A percentile compares a stretch with the other conserved stretches of the same genome.
Conservation (phyloP, 106 monocot species). For the Dendrobium huoshanense region DNA sequence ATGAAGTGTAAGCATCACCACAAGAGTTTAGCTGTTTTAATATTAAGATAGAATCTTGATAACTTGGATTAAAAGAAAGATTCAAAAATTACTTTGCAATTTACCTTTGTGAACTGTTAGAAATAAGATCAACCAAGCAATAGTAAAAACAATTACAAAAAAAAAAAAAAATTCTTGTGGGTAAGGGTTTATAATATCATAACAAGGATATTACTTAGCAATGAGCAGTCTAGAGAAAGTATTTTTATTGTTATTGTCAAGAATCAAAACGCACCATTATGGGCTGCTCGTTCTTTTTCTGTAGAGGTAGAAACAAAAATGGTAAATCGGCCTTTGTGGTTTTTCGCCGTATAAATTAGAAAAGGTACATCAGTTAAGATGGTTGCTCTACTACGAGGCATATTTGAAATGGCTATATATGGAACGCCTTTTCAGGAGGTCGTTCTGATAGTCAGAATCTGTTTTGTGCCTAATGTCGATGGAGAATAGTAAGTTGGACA, state of each 20-base stretch:
- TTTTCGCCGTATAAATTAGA: background rate
- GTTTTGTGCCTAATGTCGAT: background rate
- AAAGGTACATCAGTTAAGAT: background rate
- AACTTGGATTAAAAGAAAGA: background rate
- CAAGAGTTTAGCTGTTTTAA: background rate
- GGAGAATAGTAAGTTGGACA: background rate
- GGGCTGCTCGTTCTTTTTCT: background rate
- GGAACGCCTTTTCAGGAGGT: background rate
- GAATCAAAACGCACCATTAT: background rate
- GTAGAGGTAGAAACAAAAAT: background rate
- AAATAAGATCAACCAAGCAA: background rate
- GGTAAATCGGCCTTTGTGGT: background rate
- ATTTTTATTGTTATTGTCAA: background rate
- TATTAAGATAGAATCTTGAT: background rate
- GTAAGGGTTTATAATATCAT: background rate
- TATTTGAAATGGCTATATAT: background rate
- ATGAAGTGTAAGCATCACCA: background rate
- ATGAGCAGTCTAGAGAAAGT: background rate
- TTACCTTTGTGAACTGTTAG: background rate
- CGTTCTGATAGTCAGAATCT: background rate
- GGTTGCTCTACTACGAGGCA: background rate
- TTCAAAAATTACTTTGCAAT: background rate
- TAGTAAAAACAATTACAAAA: background rate
- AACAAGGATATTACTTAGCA: background rate
- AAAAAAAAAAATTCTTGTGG: background rate